Conservation (phyloP, 345 rosid species). For the Isatis tinctoria region DNA sequence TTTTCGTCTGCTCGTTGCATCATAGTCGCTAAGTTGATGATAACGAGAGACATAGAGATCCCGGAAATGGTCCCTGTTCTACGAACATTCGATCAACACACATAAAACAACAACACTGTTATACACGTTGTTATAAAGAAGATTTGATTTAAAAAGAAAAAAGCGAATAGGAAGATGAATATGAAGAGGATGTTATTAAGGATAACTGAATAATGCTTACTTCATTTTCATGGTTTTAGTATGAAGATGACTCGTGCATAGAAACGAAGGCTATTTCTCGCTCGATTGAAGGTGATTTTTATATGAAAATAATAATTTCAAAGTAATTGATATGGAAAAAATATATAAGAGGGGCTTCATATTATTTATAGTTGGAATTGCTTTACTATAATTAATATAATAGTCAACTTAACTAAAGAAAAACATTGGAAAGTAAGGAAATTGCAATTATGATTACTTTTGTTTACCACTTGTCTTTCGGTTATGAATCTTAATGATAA, state of each 20-base stretch:
- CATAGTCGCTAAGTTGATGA: slow-evolving; percentile 76
- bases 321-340: not conserved
- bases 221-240: slow-evolving; percentile 10
- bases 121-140: too few species aligned
- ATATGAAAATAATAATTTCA: not conserved
- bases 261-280: not conserved
- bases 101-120: not conserved
- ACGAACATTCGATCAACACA: slow-evolving; percentile 15
- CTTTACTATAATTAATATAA: not conserved
- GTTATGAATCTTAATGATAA: not conserved
- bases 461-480: not conserved
- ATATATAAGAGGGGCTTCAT: not conserved
- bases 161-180: too few species aligned
- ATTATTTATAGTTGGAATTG: not conserved
- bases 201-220: not conserved
- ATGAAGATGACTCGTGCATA: not conserved
- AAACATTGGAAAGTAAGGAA: not conserved
- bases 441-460: not conserved
- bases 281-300: not conserved
- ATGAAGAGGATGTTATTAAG: too few species aligned
- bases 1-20: slow-evolving; percentile 93
- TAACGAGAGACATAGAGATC: slow-evolving; percentile 66
- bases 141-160: too few species aligned
- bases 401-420: not conserved
- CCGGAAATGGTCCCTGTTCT: slow-evolving; percentile 69